Evolutionary conservation across 257 asterid species (phyloP), one percentile per base, ranked within the genome.

Genomic region (Penstemon davidsonii): DNA sequence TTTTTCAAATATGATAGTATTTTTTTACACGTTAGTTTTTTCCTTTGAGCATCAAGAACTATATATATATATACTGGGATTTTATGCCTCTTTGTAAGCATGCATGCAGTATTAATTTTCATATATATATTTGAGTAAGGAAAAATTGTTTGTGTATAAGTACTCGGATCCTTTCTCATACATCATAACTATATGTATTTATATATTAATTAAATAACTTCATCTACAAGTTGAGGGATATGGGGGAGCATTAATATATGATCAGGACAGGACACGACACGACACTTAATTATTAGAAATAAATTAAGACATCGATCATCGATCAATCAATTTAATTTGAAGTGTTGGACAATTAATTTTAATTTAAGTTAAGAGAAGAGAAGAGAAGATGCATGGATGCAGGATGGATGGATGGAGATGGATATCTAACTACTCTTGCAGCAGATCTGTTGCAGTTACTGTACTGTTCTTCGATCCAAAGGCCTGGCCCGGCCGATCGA

Each of bases 351-450:
- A 83, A 25, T 25, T 25, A 25, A 25, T 25, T 25, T 25, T 25
- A 25, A 1, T 25, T 25, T 25, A 25, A 83, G 88, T 75, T 69
- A 83, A 62, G 57, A 55, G 70, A 62, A 75, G 57, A 55, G 70
- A 62, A 75, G 18, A 15, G 18, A 15, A 15, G 18, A 15, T 15
- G 18, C 18, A 15, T 15, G 18, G 33, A 25, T 25, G 33, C 33
- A 25, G 1, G 33, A 25, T 25, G 33, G 33, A 25, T 25, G 33
- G 33, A 25, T 72, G 74, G 76, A 69, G 88, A 83, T 62, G 62
- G 80, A 78, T 73, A 64, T 25, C 33, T 25, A 25, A 78, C 80
- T 64, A 69, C 82, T 76, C 82, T 68, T 52, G 64, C 54, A 51
- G 11, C 73, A 64, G 78, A 25, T 68, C 75, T 75, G 18, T 15